These are phyloP conservation scores for Pyrenochaeta sp. DNA, from an alignment of 2,329 filamentous ascomycete species.

Conservation along the genomic window DNA sequence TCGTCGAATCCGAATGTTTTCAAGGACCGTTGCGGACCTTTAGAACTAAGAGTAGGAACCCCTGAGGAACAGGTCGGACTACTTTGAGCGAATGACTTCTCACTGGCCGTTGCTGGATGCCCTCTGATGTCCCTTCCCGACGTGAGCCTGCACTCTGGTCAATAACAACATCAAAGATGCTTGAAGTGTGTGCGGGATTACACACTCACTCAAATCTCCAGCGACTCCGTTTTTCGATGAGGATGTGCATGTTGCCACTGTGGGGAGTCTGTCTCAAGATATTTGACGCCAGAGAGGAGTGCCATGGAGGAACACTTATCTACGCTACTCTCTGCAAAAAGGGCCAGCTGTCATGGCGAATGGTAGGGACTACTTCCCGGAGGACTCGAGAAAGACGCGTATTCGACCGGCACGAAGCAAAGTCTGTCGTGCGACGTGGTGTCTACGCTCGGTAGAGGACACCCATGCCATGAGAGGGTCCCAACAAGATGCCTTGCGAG, in stretches of 20 bases:
- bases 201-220: conserved; percentile 15
- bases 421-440: conserved; percentile 1
- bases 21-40: neutral
- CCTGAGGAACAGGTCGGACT: neutral
- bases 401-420: neutral
- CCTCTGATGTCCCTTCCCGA: neutral
- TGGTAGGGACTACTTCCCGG: conserved; percentile 6
- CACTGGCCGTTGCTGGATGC: neutral
- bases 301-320: conserved; percentile 19
- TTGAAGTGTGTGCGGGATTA: neutral
- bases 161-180: neutral
- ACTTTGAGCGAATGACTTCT: conserved; percentile 1
- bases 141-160: conserved; percentile 4
- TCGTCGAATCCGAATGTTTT: neutral
- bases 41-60: neutral
- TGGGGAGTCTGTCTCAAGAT: conserved; percentile 9
- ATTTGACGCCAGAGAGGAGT: conserved; percentile 1
- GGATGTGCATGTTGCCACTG: conserved; percentile 13
- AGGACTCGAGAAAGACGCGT: conserved; percentile 8
- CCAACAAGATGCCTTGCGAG: neutral
- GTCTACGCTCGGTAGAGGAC: neutral
- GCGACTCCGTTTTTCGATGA: conserved; percentile 10
- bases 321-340: conserved; percentile 1
- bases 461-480: neutral
- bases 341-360: neutral